These are phyloP conservation scores for Verticillium klebahnii DNA, from an alignment of 2,329 filamentous ascomycete species.

Conservation along the genomic window DNA sequence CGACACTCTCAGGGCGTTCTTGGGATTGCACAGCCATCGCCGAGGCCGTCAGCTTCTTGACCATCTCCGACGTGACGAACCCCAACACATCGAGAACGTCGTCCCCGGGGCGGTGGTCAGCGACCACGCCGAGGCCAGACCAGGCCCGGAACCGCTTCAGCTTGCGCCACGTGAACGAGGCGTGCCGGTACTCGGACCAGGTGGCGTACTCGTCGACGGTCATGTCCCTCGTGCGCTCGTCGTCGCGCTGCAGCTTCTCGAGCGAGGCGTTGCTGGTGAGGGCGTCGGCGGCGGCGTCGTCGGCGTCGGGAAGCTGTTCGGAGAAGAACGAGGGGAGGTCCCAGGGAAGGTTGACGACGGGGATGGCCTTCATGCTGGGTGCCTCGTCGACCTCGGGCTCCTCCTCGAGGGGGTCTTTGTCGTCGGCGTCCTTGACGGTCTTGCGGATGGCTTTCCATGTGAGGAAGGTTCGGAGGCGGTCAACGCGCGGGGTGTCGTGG, in stretches of 20 bases:
- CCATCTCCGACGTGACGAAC: conserved; percentile 16
- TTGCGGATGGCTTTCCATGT: conserved; percentile 17
- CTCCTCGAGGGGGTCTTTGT: conserved; percentile 10
- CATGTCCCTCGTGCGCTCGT: conserved; percentile 14
- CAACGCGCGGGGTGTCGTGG: conserved; percentile 15
- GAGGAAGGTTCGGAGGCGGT: conserved; percentile 15
- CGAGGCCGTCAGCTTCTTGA: conserved; percentile 9
- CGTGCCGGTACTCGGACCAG: conserved; percentile 17
- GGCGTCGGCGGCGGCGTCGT: conserved; percentile 5
- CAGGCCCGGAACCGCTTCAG: conserved; percentile 15
- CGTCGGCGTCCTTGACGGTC: conserved; percentile 13
- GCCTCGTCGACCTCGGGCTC: conserved; percentile 5
- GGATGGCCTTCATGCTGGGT: conserved; percentile 2
- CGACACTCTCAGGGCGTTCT: conserved; percentile 22
- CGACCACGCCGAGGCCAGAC: conserved; percentile 13
- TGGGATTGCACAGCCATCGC: conserved; percentile 7
- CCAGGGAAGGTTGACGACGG: conserved; percentile 9
- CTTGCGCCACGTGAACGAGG: conserved; percentile 16
- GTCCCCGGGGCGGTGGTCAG: conserved; percentile 12
- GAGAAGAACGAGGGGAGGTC: conserved; percentile 11
- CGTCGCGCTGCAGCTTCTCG: conserved; percentile 10
- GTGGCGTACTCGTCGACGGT: conserved; percentile 14
- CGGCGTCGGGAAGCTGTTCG: conserved; percentile 4
- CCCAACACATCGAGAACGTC: conserved; percentile 16
- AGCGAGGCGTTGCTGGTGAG: conserved; percentile 8